Conservation (phyloP, 306 rosid species). For the Medicago lupulina region DNA sequence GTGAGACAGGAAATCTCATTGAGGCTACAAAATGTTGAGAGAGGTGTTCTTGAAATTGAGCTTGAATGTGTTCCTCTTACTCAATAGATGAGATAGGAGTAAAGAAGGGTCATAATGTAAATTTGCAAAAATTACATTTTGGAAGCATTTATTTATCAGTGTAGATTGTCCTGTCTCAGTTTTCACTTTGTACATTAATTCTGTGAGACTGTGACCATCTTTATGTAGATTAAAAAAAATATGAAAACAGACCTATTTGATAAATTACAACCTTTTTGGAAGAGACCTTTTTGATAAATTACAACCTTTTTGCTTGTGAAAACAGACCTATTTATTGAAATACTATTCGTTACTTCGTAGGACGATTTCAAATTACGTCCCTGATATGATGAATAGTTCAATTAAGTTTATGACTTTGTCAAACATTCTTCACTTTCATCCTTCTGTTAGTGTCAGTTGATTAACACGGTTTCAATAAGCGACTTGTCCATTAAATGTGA, state of each 20-base stretch:
- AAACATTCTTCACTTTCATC: too few relatives aligned
- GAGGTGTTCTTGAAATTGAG: constrained; percentile 81
- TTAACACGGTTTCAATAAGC: too few relatives aligned
- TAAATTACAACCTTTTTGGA: constrained; percentile 3
- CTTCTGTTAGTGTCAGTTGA: too few relatives aligned
- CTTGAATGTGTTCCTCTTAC: constrained; percentile 96
- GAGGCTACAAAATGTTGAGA: constrained; percentile 82
- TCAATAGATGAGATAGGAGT: constrained; percentile 53
- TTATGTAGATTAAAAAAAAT: constrained; percentile 34
- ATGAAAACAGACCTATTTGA: too few relatives aligned
- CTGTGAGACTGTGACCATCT: constrained; percentile 33
- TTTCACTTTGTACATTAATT: constrained; percentile 31
- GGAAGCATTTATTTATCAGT: constrained; percentile 13
- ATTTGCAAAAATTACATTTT: constrained; percentile 12
- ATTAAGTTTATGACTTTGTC: too few relatives aligned
- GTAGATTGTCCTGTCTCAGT: constrained; percentile 16
- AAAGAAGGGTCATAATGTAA: neutral
- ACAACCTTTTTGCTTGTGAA: neutral
- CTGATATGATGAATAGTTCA: too few relatives aligned
- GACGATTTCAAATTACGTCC: too few relatives aligned
- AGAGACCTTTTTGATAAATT: constrained; percentile 32
- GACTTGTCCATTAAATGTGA: too few relatives aligned
- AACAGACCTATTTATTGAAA: too few relatives aligned
- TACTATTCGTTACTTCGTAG: too few relatives aligned
- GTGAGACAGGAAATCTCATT: constrained; percentile 70